Evolutionary conservation across 768 basidiomycete species (phyloP), one percentile per base, ranked within the genome.

Genomic region (Tephrocybe sp.): DNA sequence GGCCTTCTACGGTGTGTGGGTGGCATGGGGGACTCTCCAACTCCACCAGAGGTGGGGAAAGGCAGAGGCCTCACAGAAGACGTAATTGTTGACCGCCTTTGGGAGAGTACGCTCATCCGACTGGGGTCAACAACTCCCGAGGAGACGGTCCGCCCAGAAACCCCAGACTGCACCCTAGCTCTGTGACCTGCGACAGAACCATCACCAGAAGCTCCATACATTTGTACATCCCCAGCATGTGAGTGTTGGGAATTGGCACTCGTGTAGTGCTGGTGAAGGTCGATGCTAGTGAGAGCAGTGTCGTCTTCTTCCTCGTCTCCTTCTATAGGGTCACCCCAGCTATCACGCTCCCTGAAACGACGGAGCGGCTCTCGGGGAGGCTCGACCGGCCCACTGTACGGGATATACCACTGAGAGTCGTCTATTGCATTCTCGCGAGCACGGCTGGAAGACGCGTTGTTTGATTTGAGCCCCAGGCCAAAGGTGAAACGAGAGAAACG

Each of bases 311-410:
- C 57, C 15, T 68, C 69, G 11, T 61, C 60, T 42, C 58, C 48
- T 32, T 61, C 54, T 57, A 75, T 53, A 14, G 65, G 64, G 51
- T 77, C 73, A 2, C 73, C 71, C 69, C 73, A 75, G 55, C 74
- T 77, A 60, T 72, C 73, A 55, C 73, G 66, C n/a, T 66, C 58
- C 53, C 58, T 61, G 56, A 36, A 57, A 39, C 60, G 54, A 21
- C 66, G 56, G 53, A 72, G 58, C 7, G 59, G 59, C 48, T 62
- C 62, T 37, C 58, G 66, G 10, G 73, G 69, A n/a, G 65, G 63
- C 56, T 85, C 83, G 66, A 79, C 77, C 1, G 84, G 82, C 0
- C 83, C 82, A 55, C 79, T 81, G 72, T 86, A 84, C 0, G 84
- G 83, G 42, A 80, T 80, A 65, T 83, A 84, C 78, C 81, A 82